Evolutionary conservation across 2,329 filamentous ascomycete genomes (phyloP).

Genomic region (Colletotrichum camelliae): DNA sequence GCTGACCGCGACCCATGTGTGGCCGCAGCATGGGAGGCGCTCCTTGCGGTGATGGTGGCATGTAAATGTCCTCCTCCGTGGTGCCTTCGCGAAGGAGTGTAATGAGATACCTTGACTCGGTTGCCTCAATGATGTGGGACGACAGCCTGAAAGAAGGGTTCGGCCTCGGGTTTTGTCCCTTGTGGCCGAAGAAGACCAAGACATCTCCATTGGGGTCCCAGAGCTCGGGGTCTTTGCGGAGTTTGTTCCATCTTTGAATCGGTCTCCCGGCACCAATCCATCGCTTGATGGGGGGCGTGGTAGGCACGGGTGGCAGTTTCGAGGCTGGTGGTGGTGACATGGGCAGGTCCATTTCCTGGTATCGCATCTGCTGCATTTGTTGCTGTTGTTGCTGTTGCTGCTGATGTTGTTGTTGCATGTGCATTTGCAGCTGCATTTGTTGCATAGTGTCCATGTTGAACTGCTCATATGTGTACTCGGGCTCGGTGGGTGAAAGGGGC

Average conservation of each 20-base stretch:
- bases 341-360: constrained; percentile 13
- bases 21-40: constrained; percentile 44
- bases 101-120: constrained; percentile 59
- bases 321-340: constrained; percentile 22
- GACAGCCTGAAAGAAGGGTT: constrained; percentile 62
- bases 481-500: constrained; percentile 11
- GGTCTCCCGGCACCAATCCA: constrained; percentile 58
- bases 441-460: constrained; percentile 14
- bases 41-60: constrained; percentile 48
- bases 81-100: constrained; percentile 58
- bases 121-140: constrained; percentile 63
- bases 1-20: constrained; percentile 36
- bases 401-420: constrained; percentile 16
- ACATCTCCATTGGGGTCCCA: constrained; percentile 68
- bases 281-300: constrained; percentile 50
- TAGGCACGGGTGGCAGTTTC: constrained; percentile 29
- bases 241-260: constrained; percentile 60
- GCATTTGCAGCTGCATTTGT: constrained; percentile 14
- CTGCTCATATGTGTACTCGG: constrained; percentile 23
- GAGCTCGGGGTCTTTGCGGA: constrained; percentile 64
- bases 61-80: constrained; percentile 51
- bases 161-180: constrained; percentile 47
- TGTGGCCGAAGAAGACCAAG: constrained; percentile 58
- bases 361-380: constrained; percentile 7
- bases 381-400: not conserved